Evolutionary conservation across 768 basidiomycete genomes (phyloP).

Genomic region (Asterophora lycoperdoides): DNA sequence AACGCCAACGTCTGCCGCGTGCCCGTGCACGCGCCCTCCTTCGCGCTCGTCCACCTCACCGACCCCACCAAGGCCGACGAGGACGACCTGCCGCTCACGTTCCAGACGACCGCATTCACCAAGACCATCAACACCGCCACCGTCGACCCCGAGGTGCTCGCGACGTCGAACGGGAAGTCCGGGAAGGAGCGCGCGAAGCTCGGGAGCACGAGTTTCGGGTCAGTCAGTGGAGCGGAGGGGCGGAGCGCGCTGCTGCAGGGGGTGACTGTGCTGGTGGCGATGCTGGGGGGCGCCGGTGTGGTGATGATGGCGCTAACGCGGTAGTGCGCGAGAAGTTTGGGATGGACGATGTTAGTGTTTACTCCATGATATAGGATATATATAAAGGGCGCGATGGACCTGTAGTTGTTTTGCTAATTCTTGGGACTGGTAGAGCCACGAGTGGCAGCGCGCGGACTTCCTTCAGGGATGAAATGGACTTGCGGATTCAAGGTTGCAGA

Average conservation of each 20-base stretch:
- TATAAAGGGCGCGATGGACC: too few species aligned
- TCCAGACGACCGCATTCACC: slow-evolving; percentile 55
- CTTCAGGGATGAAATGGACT: too few species aligned
- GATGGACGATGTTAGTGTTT: too few species aligned
- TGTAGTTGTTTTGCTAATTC: too few species aligned
- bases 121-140: slow-evolving; percentile 51
- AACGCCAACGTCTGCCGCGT: slow-evolving; percentile 43
- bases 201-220: slow-evolving; percentile 33
- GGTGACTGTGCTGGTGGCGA: not conserved
- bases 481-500: too few species aligned
- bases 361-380: too few species aligned
- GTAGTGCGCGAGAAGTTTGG: too few species aligned
- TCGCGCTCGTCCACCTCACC: slow-evolving; percentile 71
- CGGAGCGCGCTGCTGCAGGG: not conserved
- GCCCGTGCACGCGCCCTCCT: slow-evolving; percentile 64
- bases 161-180: slow-evolving; percentile 46
- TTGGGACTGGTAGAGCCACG: too few species aligned
- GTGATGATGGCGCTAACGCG: not conserved
- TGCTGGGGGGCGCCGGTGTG: not conserved
- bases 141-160: slow-evolving; percentile 50
- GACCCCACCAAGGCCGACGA: slow-evolving; percentile 16
- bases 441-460: too few species aligned
- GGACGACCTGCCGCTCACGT: slow-evolving; percentile 19
- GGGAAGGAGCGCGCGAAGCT: slow-evolving; percentile 22
- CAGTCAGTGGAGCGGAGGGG: slow-evolving; percentile 16